Conservation (phyloP, 495 filamentous ascomycete species). For the Thermothielavioides terrestris region DNA sequence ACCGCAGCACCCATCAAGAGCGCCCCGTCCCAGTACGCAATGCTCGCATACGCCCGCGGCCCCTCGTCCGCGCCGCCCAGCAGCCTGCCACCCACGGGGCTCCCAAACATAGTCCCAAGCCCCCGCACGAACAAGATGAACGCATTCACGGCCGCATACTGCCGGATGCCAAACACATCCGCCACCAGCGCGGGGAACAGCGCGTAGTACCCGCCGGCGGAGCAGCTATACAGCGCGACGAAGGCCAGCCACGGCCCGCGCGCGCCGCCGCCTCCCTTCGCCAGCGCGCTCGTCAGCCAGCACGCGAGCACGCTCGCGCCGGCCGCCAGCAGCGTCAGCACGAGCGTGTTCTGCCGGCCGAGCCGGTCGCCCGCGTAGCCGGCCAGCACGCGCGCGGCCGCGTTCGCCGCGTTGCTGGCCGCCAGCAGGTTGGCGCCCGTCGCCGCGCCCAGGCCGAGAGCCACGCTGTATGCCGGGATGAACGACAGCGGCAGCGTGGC, state of each 20-base stretch:
- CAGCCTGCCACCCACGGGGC: constrained; percentile 40
- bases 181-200: constrained; percentile 42
- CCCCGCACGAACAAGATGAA: constrained; percentile 51
- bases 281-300: constrained; percentile 37
- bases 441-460: constrained; percentile 31
- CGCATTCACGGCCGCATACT: constrained; percentile 51
- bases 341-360: constrained; percentile 47
- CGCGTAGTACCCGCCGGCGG: constrained; percentile 41
- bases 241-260: constrained; percentile 42
- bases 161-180: constrained; percentile 50
- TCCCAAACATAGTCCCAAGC: constrained; percentile 46
- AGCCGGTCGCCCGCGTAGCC: constrained; percentile 43
- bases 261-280: background rate
- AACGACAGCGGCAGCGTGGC: constrained; percentile 39
- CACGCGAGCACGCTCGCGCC: constrained; percentile 41
- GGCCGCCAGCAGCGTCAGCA: constrained; percentile 41
- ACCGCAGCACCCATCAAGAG: constrained; percentile 24
- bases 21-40: constrained; percentile 32
- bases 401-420: constrained; percentile 47
- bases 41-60: constrained; percentile 14
- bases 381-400: constrained; percentile 40
- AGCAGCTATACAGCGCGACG: constrained; percentile 44
- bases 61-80: constrained; percentile 23
- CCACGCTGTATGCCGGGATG: constrained; percentile 37
- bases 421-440: constrained; percentile 45